Percentiles rank a stretch among this genome's conserved stretches.
These are phyloP conservation scores for Piper betle DNA, from an alignment of 164 flowering plant species.

Conservation along the genomic window DNA sequence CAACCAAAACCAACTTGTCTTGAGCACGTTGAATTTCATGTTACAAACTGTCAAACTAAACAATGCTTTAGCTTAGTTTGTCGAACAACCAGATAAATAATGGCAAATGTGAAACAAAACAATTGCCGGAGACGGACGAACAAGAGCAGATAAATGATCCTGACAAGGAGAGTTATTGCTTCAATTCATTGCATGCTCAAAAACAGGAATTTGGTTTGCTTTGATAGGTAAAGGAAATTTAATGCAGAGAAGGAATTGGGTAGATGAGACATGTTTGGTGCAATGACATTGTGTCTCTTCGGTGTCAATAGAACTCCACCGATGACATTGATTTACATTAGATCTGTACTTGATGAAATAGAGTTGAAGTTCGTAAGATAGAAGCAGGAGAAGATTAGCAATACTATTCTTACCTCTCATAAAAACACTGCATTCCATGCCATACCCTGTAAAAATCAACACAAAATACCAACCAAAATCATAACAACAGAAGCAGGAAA, in stretches of 20 bases:
- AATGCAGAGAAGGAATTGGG: not conserved
- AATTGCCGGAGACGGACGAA: no score
- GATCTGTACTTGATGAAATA: not conserved
- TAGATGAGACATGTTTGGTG: not conserved
- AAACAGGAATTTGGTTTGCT: not conserved
- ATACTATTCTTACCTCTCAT: conserved; percentile 58
- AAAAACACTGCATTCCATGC: conserved; percentile 91
- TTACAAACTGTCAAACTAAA: no score
- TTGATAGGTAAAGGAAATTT: not conserved
- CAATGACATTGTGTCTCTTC: not conserved
- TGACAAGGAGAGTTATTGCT: not conserved
- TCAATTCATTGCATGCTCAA: not conserved
- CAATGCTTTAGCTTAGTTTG: no score
- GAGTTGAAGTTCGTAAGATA: not conserved
- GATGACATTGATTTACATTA: not conserved
- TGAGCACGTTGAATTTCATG: no score
- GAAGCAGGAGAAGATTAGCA: not conserved
- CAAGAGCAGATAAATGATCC: not conserved
- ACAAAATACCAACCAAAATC: not conserved
- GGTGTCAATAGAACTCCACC: no score
- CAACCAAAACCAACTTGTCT: not conserved
- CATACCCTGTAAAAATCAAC: conserved; percentile 67
- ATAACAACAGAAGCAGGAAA: not conserved
- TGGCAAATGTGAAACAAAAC: no score
- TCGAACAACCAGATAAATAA: no score